Base-by-base conservation (phyloP, 495 filamentous ascomycete species). In the Pseudotulostoma volvatum region DNA sequence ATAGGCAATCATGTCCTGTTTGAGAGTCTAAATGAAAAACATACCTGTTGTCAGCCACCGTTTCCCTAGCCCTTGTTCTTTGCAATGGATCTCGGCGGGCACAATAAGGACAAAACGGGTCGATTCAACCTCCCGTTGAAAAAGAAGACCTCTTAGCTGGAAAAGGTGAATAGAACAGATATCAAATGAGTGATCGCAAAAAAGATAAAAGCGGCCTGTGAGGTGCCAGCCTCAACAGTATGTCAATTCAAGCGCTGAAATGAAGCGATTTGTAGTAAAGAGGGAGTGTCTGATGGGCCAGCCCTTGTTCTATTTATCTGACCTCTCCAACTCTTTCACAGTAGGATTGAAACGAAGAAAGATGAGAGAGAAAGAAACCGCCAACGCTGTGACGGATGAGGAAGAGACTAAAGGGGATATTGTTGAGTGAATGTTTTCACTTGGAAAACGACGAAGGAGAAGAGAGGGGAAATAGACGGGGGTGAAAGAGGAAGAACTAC, bases 251-350 rank as follows among this genome's bases (percentile, higher is more conserved):
- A 48, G 23, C 23, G 23, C 5, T 28, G 5, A 5, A 28, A 28
- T 28, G 23, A 5, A 5, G 5, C 5, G 11, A 28, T 5, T 28
- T 28, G 5, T 5, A 11, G 36, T 42, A 48, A 43, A 44, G 52
- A 34, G 42, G 43, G 49, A 61, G 54, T 57, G 44, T 54, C 49
- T 51, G 63, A 52, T 59, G 54, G 62, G 51, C 61, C 61, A 59
- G 61, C 61, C 59, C 51, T 39, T n/a, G n/a, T n/a, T n/a, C n/a
- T n/a, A n/a, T n/a, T n/a, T n/a, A n/a, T n/a, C n/a, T n/a, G n/a
- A n/a, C n/a, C 47, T 56, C 47, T 41, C 45, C 54, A 52, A 51
- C 56, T 60, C 53, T 61, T 49, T 38, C 44, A 50, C 40, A 49
- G 41, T 23, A 31, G 41, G 34, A 20, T 17, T 31, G 13, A 23